Percentiles rank a stretch among this genome's conserved stretches.
phyloP scores from a whole-genome alignment of 2,329 filamentous ascomycete species.

The Amauroascus niger region DNA sequence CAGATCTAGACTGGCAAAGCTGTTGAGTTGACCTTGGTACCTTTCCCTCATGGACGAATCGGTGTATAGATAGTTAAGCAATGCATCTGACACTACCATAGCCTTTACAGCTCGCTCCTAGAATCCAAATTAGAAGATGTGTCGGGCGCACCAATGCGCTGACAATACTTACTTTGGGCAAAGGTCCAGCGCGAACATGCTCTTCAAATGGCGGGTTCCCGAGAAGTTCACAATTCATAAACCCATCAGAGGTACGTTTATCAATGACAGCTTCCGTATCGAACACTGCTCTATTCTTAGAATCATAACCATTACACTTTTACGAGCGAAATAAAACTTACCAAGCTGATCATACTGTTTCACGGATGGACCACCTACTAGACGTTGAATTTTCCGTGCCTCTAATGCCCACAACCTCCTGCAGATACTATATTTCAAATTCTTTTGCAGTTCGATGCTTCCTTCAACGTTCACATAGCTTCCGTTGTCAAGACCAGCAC shows the following conservation, averaged over 20 bases:
- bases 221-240: constrained; percentile 34
- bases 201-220: constrained; percentile 31
- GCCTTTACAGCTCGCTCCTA: constrained; percentile 32
- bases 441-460: constrained; percentile 33
- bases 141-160: not conserved
- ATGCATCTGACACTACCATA: constrained; percentile 27
- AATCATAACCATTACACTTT: not conserved
- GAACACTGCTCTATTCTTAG: constrained; percentile 22
- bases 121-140: constrained; percentile 18
- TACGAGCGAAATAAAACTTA: constrained; percentile 19
- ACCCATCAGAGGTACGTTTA: constrained; percentile 31
- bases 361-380: constrained; percentile 32
- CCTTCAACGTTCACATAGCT: constrained; percentile 39
- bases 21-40: not conserved
- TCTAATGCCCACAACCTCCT: constrained; percentile 37
- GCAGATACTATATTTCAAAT: constrained; percentile 33
- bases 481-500: constrained; percentile 33
- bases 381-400: constrained; percentile 32
- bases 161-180: constrained; percentile 27
- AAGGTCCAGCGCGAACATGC: constrained; percentile 31
- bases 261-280: constrained; percentile 26
- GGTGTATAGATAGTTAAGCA: constrained; percentile 29
- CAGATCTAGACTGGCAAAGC: constrained; percentile 11
- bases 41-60: not conserved
- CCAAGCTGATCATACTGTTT: constrained; percentile 31